Base-by-base conservation (phyloP, 179 eudicot genomes). In the Beta macrorhiza region DNA sequence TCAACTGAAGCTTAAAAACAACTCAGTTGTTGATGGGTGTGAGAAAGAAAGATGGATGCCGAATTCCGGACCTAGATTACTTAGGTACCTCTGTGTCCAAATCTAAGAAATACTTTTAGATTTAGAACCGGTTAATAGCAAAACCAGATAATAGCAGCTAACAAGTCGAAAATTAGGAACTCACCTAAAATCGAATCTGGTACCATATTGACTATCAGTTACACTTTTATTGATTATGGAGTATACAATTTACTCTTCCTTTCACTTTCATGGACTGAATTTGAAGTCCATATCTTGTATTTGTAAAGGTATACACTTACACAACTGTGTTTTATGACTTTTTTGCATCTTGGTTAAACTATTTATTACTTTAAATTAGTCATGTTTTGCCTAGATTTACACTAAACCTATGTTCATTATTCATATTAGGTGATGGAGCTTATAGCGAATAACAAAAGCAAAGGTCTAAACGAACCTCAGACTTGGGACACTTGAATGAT, bases 381-480 rank as follows among this genome's bases (percentile, higher is more conserved):
- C 42, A 37, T 37, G 42, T 1, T 37, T 37, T 37, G 42, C 42
- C 42, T 37, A 37, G 42, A 37, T 37, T 47, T 71, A 22, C 53
- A 47, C 16, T 15, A 14, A 67, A 69, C 52, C 52, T 44, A 69
- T 29, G 10, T 67, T 16, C 13, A 69, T 69, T 52, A 37, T 37
- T 37, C 42, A 37, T 37, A 37, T 17, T 22, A 44, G 5, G 53
- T 69, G 10, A 42, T 69, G 52, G 49, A 45, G 25, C 20, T 69
- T 69, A 52, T 42, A 12, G n/a, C 49, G 56, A 57, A n/a, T 19
- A 42, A 29, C 45, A 77, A 47, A 56, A 19, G 25, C 57, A 55
- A 56, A 77, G 20, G 12, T 75, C 56, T 65, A 61, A 32, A 76
- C 87, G 69, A 49, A 87, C 89, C 89, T 87, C 85, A 16, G 75